phyloP scores from a whole-genome alignment of 371 early-diverging fungal species.

The Mortierella polycephala region DNA sequence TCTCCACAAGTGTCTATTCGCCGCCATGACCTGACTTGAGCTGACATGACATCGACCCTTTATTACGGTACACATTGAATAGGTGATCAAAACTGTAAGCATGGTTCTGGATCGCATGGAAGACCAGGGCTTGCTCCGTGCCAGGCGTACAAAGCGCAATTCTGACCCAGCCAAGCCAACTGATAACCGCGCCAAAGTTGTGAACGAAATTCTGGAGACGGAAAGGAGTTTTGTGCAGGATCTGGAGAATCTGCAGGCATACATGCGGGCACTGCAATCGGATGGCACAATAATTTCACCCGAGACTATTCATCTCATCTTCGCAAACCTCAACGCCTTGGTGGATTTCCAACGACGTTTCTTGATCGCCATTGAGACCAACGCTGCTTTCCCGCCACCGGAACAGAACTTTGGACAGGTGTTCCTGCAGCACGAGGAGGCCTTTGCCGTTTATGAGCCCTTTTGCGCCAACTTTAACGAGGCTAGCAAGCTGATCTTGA shows the following conservation, averaged over 20 bases:
- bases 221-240: slow-evolving; percentile 95
- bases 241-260: slow-evolving; percentile 87
- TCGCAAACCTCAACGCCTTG: slow-evolving; percentile 92
- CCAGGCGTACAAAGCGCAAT: slow-evolving; percentile 60
- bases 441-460: slow-evolving; percentile 93
- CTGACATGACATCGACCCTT: too few relatives aligned
- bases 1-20: too few relatives aligned
- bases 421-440: slow-evolving; percentile 83
- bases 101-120: slow-evolving; percentile 77
- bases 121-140: slow-evolving; percentile 72
- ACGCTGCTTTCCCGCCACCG: slow-evolving; percentile 73
- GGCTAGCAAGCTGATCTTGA: slow-evolving; percentile 69
- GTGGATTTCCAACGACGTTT: slow-evolving; percentile 97
- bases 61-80: background rate
- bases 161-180: slow-evolving; percentile 73
- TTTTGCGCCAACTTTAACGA: slow-evolving; percentile 92
- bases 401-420: slow-evolving; percentile 91
- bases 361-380: slow-evolving; percentile 89
- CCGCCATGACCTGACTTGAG: too few relatives aligned
- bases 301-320: slow-evolving; percentile 82
- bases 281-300: slow-evolving; percentile 59
- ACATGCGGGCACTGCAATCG: slow-evolving; percentile 68
- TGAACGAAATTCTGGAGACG: slow-evolving; percentile 92
- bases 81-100: slow-evolving; percentile 76
- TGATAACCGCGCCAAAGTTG: slow-evolving; percentile 86